Conservation (phyloP, 2,329 filamentous ascomycete genomes). For the Pseudodiploospora longispora region DNA sequence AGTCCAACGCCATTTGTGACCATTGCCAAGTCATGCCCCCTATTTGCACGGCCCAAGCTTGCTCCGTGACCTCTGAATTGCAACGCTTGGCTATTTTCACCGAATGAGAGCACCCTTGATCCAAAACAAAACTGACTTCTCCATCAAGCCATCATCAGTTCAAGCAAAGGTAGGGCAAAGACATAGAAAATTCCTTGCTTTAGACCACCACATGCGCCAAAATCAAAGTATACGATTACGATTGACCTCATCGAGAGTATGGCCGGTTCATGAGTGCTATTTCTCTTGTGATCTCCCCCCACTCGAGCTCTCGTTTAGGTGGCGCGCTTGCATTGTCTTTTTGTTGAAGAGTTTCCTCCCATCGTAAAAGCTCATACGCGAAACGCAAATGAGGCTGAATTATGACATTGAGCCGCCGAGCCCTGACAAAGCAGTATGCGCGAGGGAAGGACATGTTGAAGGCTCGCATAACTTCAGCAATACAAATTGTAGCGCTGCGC, state of each 20-base stretch:
- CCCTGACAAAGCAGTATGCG: constrained; percentile 94
- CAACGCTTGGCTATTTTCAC: too few relatives aligned
- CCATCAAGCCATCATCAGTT: too few relatives aligned
- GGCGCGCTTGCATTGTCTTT: constrained; percentile 36
- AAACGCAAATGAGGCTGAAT: constrained; percentile 96
- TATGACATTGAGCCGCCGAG: constrained; percentile 88
- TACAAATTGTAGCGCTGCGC: constrained; percentile 92
- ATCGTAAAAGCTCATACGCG: constrained; percentile 89
- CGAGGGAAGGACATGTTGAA: constrained; percentile 75
- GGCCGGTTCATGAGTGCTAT: constrained; percentile 95
- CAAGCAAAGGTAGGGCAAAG: too few relatives aligned
- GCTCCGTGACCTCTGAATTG: too few relatives aligned
- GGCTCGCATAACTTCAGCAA: constrained; percentile 93
- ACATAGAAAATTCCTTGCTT: too few relatives aligned
- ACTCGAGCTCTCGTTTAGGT: constrained; percentile 75
- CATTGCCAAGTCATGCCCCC: too few relatives aligned
- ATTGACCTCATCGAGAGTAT: constrained; percentile 56
- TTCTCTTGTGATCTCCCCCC: constrained; percentile 79
- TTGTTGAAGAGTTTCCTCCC: constrained; percentile 71
- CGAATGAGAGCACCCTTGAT: too few relatives aligned
- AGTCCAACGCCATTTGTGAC: too few relatives aligned
- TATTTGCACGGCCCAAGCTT: too few relatives aligned
- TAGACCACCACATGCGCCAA: too few relatives aligned
- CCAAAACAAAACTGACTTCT: too few relatives aligned
- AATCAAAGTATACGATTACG: not conserved